phyloP scores from a whole-genome alignment of 345 rosid species.

The Hibiscus tridactylites region DNA sequence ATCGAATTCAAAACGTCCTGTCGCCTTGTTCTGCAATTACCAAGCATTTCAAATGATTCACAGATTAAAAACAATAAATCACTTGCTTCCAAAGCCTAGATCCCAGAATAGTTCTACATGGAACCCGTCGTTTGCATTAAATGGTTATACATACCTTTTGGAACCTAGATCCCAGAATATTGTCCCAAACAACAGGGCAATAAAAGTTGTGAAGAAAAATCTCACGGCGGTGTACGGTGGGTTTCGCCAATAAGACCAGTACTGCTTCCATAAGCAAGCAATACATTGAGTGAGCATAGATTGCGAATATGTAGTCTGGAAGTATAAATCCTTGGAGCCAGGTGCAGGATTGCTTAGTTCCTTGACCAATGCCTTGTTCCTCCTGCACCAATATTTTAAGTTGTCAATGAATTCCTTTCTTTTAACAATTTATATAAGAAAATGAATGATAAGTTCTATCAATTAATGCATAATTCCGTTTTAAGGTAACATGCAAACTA shows the following conservation, averaged over 20 bases:
- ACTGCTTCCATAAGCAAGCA: conserved; percentile 61
- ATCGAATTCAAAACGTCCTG: conserved; percentile 62
- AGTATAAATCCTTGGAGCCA: conserved; percentile 37
- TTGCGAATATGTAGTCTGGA: conserved; percentile 38
- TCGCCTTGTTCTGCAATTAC: conserved; percentile 24
- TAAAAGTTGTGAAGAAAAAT: conserved; percentile 40
- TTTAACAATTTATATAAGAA: no score
- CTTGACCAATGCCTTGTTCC: conserved; percentile 44
- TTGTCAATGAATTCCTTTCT: no score
- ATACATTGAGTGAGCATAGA: conserved; percentile 36
- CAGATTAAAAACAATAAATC: not conserved
- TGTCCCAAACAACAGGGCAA: conserved; percentile 55
- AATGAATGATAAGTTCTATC: no score
- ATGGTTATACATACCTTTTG: conserved; percentile 27
- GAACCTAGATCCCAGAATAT: conserved; percentile 60
- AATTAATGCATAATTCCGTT: no score
- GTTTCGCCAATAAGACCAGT: conserved; percentile 59
- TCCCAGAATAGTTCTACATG: no score
- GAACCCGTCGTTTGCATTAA: not conserved
- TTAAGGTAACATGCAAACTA: no score
- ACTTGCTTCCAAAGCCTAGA: not conserved
- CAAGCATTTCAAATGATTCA: not conserved
- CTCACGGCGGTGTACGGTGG: conserved; percentile 43
- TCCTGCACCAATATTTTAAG: conserved; percentile 25
- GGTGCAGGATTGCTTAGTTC: conserved; percentile 39